Conservation (phyloP, 257 asterid genomes). For the Lycium barbarum region DNA sequence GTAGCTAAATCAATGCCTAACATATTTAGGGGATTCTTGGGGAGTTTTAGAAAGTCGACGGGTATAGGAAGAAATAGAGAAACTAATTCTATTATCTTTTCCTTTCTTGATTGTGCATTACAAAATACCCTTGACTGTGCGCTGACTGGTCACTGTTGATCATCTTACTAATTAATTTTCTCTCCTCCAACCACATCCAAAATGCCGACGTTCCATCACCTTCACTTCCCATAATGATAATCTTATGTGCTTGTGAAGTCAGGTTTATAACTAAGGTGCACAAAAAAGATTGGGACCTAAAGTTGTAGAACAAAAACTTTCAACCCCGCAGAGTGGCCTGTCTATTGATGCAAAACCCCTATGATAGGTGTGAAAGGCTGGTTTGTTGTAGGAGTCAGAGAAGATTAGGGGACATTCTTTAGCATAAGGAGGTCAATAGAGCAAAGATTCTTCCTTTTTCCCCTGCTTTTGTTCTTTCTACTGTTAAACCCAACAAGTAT, state of each 20-base stretch:
- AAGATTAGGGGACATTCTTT: neutral
- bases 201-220: neutral
- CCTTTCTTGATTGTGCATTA: neutral
- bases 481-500: neutral
- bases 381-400: neutral
- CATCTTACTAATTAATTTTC: neutral
- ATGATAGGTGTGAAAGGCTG: neutral
- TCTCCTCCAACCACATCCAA: neutral
- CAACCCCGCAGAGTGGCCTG: neutral
- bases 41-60: neutral
- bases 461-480: neutral
- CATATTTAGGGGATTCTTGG: neutral
- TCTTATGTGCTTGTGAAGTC: slow-evolving; percentile 19
- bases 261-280: neutral
- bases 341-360: neutral
- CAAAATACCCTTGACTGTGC: neutral
- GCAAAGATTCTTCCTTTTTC: neutral
- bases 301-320: neutral
- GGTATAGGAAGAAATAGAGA: neutral
- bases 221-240: neutral
- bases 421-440: neutral
- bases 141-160: neutral
- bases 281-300: slow-evolving; percentile 10
- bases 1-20: neutral
- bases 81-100: neutral